Base-by-base conservation (phyloP, 306 rosid species). In the Vicia villosa region DNA sequence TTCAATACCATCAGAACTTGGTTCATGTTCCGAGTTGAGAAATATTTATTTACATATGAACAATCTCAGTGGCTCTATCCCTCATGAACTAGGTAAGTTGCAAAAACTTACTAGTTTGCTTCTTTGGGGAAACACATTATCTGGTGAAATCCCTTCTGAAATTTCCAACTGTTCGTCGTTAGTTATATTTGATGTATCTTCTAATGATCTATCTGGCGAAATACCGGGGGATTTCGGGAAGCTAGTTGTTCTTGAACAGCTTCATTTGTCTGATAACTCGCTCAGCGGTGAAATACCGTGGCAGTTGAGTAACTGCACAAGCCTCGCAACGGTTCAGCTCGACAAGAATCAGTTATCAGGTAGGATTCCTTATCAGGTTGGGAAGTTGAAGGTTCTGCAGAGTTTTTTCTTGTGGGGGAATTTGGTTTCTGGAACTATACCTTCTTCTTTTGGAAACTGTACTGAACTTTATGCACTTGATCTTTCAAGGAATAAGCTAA, bases 271-370 rank as follows among this genome's bases (percentile, higher is more conserved):
- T 0, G 97, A 94, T 60, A 94, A 94, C 76, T 82, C 85, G 3
- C 84, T 94, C 14, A 66, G 80, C 0, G 96, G 97, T 13, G 26
- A 68, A 38, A 87, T 94, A 37, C 97, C 97, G 3, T 84, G 87
- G 88, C 89, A 89, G 86, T 77, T 94, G 74, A 78, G 97, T 67
- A 91, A 91, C 92, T 91, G 97, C 57, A 80, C 95, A 3, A 94
- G 97, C 82, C 90, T 94, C 13, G 86, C 91, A 13, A 87, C 88
- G 16, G 82, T 91, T 80, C 99, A 94, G 87, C 92, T 94, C 55
- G 99, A 94, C 47, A 94, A 94, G 80, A 94, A 94, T 60, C 95
- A 88, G 76, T 74, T 94, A 42, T 88, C 99, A 66, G 99, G 99
- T 69, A 71, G 78, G 13, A 94, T 94, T 79, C 99, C 99, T 10